Base-by-base conservation (phyloP, 495 filamentous ascomycete species). In the Recurvomyces mirabilis region DNA sequence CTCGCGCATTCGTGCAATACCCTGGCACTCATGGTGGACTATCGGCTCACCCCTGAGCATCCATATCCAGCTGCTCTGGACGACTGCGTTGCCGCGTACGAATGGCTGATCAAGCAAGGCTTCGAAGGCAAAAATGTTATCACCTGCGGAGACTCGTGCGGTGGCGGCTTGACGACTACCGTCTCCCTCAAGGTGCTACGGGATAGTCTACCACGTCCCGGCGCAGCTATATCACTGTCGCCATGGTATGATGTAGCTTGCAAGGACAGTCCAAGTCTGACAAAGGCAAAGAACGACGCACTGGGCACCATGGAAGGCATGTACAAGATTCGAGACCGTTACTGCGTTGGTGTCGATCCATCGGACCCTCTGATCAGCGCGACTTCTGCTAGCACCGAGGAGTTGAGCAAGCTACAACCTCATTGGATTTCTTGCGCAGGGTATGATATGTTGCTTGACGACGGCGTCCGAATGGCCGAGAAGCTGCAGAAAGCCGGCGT, bases 81-180 rank as follows among this genome's bases (percentile, higher is more conserved):
- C 11, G 47, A 50, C 28, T 50, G 47, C 47, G 33, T 50, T 3
- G 32, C 30, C 23, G 47, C 28, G 1, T 50, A 50, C 34, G 21
- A 22, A 18, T 50, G 39, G 31, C 33, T 50, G 30, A 25, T 50
- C 2, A 38, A 48, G 17, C 37, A 48, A 18, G 46, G 46, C 1
- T 48, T 41, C 28, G 18, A 41, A 13, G 46, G 22, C 5, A 40
- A 48, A 22, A 34, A 42, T 20, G 26, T 48, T 15, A 34, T 48
- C 18, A 31, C 30, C 4, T 25, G 26, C 1, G 46, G 46, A n/a
- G 46, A 48, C 22, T 48, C 46, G 6, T 48, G 46, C 30, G 46
- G 46, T 21, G 46, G 46, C n/a, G 46, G 46, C 2, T 15, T 48
- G n/a, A 29, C 46, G n/a, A 42, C 46, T 2, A 41, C 28, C 6